Base-by-base conservation (phyloP, 768 basidiomycete genomes). In the Tulasnella sp. region DNA sequence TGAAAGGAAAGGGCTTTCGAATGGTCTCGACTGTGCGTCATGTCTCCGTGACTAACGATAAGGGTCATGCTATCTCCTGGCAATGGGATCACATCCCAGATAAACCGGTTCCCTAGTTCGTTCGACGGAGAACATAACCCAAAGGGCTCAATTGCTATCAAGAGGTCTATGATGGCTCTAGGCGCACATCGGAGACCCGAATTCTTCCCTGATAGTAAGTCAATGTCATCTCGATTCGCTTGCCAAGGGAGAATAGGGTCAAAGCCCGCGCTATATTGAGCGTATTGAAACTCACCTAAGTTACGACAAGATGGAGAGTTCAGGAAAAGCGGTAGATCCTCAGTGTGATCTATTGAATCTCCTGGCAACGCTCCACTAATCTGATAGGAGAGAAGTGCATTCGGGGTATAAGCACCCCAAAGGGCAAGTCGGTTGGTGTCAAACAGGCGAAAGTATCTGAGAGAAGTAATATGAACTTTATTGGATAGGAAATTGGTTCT, bases 41-140 rank as follows among this genome's bases (percentile, higher is more conserved):
- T 31, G 49, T 51, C 49, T 15, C 49, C 49, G 29, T 51, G 49
- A 31, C 49, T 42, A 20, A 44, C 49, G 49, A 51, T 27, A 27
- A 51, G 33, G 19, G 32, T 22, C 28, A 47, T 19, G 20, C 31
- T 31, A 33, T 47, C 40, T 19, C 31, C 35, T 22, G 49, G 49
- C 39, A 51, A 28, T 19, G 28, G 13, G 28, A 42, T 32, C 12
- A 51, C 39, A 42, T 40, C 39, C 49, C 49, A 51, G 29, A 42
- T 42, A 16, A 51, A 51, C 24, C 49, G 49, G 19, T 13, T 42
- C 13, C 15, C n/a, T 24, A 13, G 10, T 27, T 5, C 35, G n/a
- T n/a, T 29, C 10, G 42, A 24, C 22, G 39, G 15, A 28, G 10
- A 28, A 8, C 27, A 27, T 5, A 40, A 19, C n/a, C n/a, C n/a